phyloP scores from a whole-genome alignment of 1,284 basidiomycete species.

The Peniophora sp. region DNA sequence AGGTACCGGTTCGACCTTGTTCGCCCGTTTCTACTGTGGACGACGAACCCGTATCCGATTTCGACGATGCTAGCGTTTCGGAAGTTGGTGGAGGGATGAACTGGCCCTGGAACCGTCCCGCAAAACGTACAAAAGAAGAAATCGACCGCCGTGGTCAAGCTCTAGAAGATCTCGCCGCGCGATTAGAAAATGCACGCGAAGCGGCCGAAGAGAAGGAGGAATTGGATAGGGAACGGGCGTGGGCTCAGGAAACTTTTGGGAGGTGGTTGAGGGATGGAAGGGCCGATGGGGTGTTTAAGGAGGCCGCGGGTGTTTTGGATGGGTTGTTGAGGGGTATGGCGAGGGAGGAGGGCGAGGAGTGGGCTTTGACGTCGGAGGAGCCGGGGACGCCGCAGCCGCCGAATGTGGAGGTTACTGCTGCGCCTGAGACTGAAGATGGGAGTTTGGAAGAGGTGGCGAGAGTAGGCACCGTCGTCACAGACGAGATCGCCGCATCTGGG shows the following conservation, averaged over 20 bases:
- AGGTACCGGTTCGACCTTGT: slow-evolving; percentile 3
- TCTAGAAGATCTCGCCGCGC: slow-evolving; percentile 8
- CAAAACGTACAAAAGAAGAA: too few relatives aligned
- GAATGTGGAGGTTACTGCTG: too few relatives aligned
- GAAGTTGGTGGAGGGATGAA: not conserved
- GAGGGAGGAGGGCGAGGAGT: slow-evolving; percentile 13
- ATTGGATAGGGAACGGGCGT: slow-evolving; percentile 10
- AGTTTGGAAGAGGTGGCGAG: not conserved
- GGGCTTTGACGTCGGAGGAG: not conserved
- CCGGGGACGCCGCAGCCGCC: too few relatives aligned
- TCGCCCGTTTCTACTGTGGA: not conserved
- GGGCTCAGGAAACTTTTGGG: slow-evolving; percentile 11
- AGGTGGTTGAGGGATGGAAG: slow-evolving; percentile 9
- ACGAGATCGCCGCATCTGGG: too few relatives aligned
- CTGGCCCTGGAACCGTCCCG: too few relatives aligned
- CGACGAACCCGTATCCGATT: not conserved
- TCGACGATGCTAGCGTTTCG: not conserved
- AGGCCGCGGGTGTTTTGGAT: slow-evolving; percentile 9
- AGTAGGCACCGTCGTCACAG: not conserved
- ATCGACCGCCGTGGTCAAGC: not conserved
- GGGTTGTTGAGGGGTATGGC: slow-evolving; percentile 9
- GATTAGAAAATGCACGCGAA: slow-evolving; percentile 8
- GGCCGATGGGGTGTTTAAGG: slow-evolving; percentile 11
- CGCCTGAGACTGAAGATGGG: not conserved
- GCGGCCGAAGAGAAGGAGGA: slow-evolving; percentile 10